Base-by-base conservation (phyloP, 2,329 filamentous ascomycete species). In the Calonectria fujianensis region DNA sequence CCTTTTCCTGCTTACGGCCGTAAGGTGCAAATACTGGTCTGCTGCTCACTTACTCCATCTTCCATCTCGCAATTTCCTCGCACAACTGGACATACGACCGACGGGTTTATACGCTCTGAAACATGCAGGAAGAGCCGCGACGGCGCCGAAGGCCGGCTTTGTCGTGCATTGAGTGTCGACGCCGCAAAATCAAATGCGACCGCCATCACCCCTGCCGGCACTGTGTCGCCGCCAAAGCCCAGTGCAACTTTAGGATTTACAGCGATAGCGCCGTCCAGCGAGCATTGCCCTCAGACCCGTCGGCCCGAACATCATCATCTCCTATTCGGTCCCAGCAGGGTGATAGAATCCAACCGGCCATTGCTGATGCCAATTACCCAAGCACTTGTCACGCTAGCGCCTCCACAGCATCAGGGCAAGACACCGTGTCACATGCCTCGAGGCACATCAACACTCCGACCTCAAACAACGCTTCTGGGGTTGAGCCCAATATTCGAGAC, bases 161-260 rank as follows among this genome's bases (percentile, higher is more conserved):
- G 16, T 59, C 70, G 31, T 73, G 70, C 20, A 27, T 45, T 16
- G 70, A 64, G 37, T 73, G 70, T 18, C 64, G 70, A 16, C 70
- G 70, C 9, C 71, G 71, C n/a, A 73, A 73, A 66, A 73, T 73
- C 39, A 73, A 66, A 18, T 73, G 71, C n/a, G 71, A 73, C n/a
- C 57, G 59, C 13, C 41, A 50, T 2, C 18, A 70, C 14, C 71
- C 71, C 24, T 73, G 71, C 18, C 50, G 48, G 16, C 71, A 73
- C 18, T 73, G 71, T 39, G 41, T 57, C 3, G 27, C 51, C 3
- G 24, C 61, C 18, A 66, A 73, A 3, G 24, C 35, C 51, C 48
- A 65, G 32, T 73, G 71, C 39, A 57, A 10, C 3, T 73, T 64
- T 20, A 52, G 52, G 27, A 9, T 45, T 6, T 64, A 35, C 45